phyloP scores from a whole-genome alignment of 192 early-diverging fungal genomes.

The Chytriomyces confervae region DNA sequence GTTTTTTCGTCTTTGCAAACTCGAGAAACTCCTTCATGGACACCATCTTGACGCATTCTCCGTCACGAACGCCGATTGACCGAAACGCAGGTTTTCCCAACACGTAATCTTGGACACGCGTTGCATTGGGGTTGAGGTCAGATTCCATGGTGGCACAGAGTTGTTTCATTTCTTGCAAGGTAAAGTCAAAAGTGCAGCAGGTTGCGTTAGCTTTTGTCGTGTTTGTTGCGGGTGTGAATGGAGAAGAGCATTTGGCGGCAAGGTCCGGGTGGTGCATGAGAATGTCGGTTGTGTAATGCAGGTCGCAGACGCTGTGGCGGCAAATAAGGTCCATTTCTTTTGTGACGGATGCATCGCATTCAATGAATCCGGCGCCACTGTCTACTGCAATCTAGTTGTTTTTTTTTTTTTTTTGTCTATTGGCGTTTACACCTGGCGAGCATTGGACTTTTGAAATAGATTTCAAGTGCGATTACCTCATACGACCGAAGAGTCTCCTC shows the following conservation, averaged over 20 bases:
- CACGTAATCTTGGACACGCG: conserved; percentile 14
- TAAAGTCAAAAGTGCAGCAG: conserved; percentile 35
- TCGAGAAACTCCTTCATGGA: conserved; percentile 14
- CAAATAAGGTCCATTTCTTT: conserved; percentile 30
- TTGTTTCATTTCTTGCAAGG: conserved; percentile 5
- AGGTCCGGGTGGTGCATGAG: conserved; percentile 6
- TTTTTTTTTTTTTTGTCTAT: neutral
- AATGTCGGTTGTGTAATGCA: conserved; percentile 32
- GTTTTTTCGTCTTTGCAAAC: conserved; percentile 9
- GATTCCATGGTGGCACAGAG: conserved; percentile 33
- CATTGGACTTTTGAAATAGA: too few species aligned
- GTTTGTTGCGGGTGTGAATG: conserved; percentile 22
- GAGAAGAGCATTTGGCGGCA: conserved; percentile 26
- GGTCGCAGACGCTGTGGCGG: conserved; percentile 30
- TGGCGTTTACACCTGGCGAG: too few species aligned
- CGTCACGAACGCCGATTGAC: conserved; percentile 1
- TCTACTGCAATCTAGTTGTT: conserved; percentile 8
- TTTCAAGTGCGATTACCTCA: neutral
- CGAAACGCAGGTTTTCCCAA: conserved; percentile 12
- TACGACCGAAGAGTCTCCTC: conserved; percentile 21
- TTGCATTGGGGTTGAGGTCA: conserved; percentile 13
- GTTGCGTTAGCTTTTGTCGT: conserved; percentile 6
- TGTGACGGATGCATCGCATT: conserved; percentile 31
- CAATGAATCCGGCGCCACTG: conserved; percentile 24
- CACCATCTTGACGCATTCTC: conserved; percentile 23